A percentile compares a stretch with the other conserved stretches of the same genome.
Conservation (phyloP, 768 basidiomycete genomes). For the Leccinellum rugosiceps region DNA sequence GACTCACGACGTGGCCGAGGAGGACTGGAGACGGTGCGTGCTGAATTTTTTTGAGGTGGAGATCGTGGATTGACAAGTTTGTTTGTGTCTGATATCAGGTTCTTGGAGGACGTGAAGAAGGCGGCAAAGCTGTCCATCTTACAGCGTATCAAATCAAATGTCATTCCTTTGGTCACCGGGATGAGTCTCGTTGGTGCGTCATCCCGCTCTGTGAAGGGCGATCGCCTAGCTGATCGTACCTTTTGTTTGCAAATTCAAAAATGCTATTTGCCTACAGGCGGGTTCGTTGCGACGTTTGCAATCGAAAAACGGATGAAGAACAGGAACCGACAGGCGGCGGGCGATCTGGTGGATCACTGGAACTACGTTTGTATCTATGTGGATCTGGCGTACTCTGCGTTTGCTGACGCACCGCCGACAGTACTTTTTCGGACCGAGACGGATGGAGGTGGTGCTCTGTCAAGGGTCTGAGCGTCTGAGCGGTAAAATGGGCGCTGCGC, state of each 20-base stretch:
- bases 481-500: slow-evolving; percentile 21
- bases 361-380: slow-evolving; percentile 39
- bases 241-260: background rate
- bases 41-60: background rate
- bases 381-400: background rate
- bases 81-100: slow-evolving; percentile 19
- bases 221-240: background rate
- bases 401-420: slow-evolving; percentile 10
- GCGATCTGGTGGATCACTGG: slow-evolving; percentile 46
- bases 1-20: slow-evolving; percentile 46
- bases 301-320: slow-evolving; percentile 29
- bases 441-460: slow-evolving; percentile 40
- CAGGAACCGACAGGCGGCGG: slow-evolving; percentile 38
- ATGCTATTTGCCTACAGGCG: slow-evolving; percentile 12
- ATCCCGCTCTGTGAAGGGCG: background rate
- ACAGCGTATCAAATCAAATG: slow-evolving; percentile 33
- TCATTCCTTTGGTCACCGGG: slow-evolving; percentile 31
- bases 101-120: slow-evolving; percentile 37
- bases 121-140: slow-evolving; percentile 33
- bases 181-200: slow-evolving; percentile 24
- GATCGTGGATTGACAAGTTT: background rate
- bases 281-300: slow-evolving; percentile 11
- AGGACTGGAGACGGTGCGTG: slow-evolving; percentile 46
- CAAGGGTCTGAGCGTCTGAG: slow-evolving; percentile 31
- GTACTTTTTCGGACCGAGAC: slow-evolving; percentile 49